Conservation (phyloP, 129 eudicot genomes). For the Centaurea solstitialis region DNA sequence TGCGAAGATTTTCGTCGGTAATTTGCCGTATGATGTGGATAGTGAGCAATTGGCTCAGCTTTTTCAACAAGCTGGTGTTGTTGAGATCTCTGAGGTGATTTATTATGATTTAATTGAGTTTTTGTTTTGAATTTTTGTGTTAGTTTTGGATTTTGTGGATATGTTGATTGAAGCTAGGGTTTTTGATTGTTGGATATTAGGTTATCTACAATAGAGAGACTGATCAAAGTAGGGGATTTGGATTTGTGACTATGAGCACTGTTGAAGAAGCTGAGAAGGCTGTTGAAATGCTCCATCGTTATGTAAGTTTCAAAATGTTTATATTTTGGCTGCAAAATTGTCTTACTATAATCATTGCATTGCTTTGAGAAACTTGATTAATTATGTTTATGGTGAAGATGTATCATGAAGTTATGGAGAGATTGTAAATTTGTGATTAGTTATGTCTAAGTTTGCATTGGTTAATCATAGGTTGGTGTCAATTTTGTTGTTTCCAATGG, state of each 20-base stretch:
- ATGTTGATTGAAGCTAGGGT: not conserved
- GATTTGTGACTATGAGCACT: constrained; percentile 84
- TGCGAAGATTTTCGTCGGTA: constrained; percentile 79
- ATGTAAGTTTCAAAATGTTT: constrained; percentile 48
- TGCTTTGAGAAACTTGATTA: not conserved
- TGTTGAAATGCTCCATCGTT: constrained; percentile 55
- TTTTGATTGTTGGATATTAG: constrained; percentile 37
- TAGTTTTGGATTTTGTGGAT: not conserved
- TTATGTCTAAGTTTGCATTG: not conserved
- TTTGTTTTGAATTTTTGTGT: not conserved
- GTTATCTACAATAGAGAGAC: constrained; percentile 77
- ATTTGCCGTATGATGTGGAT: constrained; percentile 77
- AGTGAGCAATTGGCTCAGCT: constrained; percentile 77
- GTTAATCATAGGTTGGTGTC: not conserved
- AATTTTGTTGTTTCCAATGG: not conserved
- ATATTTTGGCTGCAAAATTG: not conserved
- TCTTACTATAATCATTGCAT: not conserved
- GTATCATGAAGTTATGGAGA: not conserved
- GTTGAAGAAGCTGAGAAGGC: constrained; percentile 90
- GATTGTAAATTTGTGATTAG: not conserved
- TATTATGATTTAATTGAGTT: not conserved
- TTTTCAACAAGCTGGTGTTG: constrained; percentile 83
- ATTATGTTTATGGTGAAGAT: not conserved
- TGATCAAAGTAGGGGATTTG: constrained; percentile 83
- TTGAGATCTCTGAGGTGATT: constrained; percentile 76